phyloP scores from a whole-genome alignment of 75 land plant genomes.

The Sequoia sempervirens region DNA sequence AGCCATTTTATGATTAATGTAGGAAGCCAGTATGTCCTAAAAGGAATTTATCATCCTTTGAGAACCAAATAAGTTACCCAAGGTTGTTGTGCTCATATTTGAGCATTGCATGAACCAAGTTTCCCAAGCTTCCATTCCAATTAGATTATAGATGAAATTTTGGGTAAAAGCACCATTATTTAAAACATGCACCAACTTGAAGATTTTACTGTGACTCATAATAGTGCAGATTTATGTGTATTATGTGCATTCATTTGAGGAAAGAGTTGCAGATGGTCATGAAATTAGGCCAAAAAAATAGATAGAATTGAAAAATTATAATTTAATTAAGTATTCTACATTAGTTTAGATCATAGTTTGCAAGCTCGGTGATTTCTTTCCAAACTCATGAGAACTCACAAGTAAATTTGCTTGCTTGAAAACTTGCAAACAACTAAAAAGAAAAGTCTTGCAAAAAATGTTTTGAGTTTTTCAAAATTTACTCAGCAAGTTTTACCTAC shows the following conservation, averaged over 20 bases:
- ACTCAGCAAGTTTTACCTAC: too few species aligned
- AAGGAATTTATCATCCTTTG: background rate
- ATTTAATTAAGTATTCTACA: background rate
- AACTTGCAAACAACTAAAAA: too few species aligned
- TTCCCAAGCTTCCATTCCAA: background rate
- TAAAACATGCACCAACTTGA: background rate
- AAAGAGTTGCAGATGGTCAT: background rate
- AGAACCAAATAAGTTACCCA: background rate
- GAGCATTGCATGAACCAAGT: background rate
- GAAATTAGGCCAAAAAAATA: background rate
- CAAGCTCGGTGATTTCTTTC: too few species aligned
- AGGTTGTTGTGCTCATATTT: background rate
- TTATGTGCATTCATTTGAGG: background rate
- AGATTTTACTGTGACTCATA: background rate
- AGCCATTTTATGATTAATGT: conserved; percentile 34
- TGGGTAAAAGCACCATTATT: background rate
- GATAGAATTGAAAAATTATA: background rate
- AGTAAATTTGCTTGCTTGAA: too few species aligned
- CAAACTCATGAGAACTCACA: too few species aligned
- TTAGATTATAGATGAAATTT: background rate
- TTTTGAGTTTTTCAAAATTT: too few species aligned
- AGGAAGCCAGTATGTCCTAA: conserved; percentile 34
- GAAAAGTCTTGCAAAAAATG: too few species aligned
- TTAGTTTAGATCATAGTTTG: too few species aligned
- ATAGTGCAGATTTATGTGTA: background rate